A percentile compares a stretch with the other conserved stretches of the same genome.
Conservation (phyloP, 2,329 filamentous ascomycete genomes). For the Talaromyces pinophilus region DNA sequence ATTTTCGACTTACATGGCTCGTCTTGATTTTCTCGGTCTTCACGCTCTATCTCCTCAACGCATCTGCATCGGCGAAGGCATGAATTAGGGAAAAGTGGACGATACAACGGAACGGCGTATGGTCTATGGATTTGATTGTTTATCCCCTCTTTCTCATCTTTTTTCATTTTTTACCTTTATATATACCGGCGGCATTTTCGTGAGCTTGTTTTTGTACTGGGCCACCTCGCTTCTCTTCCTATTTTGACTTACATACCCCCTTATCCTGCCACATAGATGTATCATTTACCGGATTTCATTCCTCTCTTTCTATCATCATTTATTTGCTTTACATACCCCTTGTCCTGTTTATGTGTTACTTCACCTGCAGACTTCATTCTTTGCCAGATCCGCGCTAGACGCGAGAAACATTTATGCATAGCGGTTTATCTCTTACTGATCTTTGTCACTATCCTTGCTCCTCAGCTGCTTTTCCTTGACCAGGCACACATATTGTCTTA, state of each 20-base stretch:
- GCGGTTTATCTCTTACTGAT: constrained; percentile 23
- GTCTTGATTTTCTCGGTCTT: constrained; percentile 13
- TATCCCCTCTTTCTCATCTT: constrained; percentile 7
- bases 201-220: background rate
- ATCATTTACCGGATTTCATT: constrained; percentile 29
- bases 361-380: constrained; percentile 23
- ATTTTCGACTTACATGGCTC: constrained; percentile 6
- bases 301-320: constrained; percentile 34
- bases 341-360: constrained; percentile 26
- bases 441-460: constrained; percentile 8
- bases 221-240: constrained; percentile 7
- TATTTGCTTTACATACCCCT: constrained; percentile 28
- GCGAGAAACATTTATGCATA: constrained; percentile 23
- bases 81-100: constrained; percentile 17
- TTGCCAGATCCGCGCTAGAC: constrained; percentile 24
- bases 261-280: constrained; percentile 38
- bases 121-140: constrained; percentile 9
- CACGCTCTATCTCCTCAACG: constrained; percentile 21
- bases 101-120: constrained; percentile 22
- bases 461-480: constrained; percentile 13
- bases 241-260: constrained; percentile 40
- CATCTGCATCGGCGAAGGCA: constrained; percentile 20
- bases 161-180: constrained; percentile 1
- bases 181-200: constrained; percentile 19
- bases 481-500: constrained; percentile 19